Evolutionary conservation across 2,329 filamentous ascomycete genomes (phyloP), one percentile per base, ranked within the genome.

Genomic region (Hirsutella minnesotensis): DNA sequence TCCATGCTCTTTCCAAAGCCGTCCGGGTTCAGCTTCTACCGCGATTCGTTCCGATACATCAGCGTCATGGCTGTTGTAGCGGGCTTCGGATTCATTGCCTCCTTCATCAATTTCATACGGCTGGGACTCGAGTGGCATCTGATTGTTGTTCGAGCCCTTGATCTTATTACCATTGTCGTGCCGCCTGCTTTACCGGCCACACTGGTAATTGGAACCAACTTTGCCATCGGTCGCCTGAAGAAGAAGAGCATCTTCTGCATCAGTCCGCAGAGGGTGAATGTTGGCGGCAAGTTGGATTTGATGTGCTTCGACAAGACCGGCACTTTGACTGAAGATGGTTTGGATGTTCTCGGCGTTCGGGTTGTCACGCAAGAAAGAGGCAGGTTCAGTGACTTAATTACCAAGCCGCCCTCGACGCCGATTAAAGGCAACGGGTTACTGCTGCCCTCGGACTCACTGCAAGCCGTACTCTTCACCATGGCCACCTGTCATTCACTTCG

Each of bases 1-100:
- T 96, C 92, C 1, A 98, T 98, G 90, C 75, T 98, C 31, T 98
- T 98, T 58, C 94, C 92, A 0, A 98, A 98, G 57, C 92, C 92
- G 2, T 95, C 90, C 1, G 90, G 90, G 0, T 98, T 98, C 75
- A 96, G 94, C 56, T 98, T 98, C 59, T 98, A 98, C 61, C 79
- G 87, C 35, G 92, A 98, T 61, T 95, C 90, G 0, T 98, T 98
- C 65, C 80, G 89, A 19, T 98, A 98, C 60, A 96, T 98, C 46
- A 88, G 86, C 4, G 92, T 98, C 46, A 98, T 98, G 92, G 90
- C 77, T 5, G 67, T 80, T 35, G 81, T 98, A 53, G 94, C 92
- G 19, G 66, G 81, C 39, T 61, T 96, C 40, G 92, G 94, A 0
- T 98, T 98, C 56, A 68, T 89, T 19, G 88, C 83, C 1, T 96